Evolutionary conservation across 805 yeast species (phyloP), one percentile per base, ranked within the genome.

Genomic region (Ogataea trehalophila): DNA sequence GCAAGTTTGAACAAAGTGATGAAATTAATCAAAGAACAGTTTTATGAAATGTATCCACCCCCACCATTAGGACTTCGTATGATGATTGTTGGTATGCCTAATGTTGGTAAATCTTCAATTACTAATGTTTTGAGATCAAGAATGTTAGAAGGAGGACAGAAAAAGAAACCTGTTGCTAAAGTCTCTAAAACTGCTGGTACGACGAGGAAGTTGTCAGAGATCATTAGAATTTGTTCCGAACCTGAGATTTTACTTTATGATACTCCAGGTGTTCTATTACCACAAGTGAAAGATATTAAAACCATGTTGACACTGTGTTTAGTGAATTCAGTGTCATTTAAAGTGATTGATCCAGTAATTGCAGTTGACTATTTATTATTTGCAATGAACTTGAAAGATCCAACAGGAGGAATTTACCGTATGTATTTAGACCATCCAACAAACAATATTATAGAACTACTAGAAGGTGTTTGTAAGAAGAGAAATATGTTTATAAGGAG

Each of bases 131-230:
- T 43, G 68, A 97, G 49, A 68, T 68, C 7, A 68, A 44, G 16
- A 65, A 69, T 22, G 37, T 57, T 41, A 46, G 46, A 17, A 41
- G 42, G 20, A 17, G 39, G 67, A 8, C 62, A 59, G 42, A 61
- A 59, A 17, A 61, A 58, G 20, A 69, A 72, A 46, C 86, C 85
- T 57, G 97, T 87, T 1, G 97, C 96, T 0, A 68, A 69, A 44
- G 88, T 95, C 0, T 96, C 97, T 0, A 84, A 85, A 11, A 81
- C 79, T 52, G 97, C 98, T 1, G 99, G 99, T 17, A 88, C 92
- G 6, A 94, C 99, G 0, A 70, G 88, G 45, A 75, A 76, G 29
- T 81, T 95, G 0, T 82, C 92, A 45, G 92, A 86, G 51, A 73
- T 84, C 45, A 87, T 94, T 35, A 69, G 83, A 46, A 72, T 94